Base-by-base conservation (phyloP, 768 basidiomycete species). In the Hygrocybe punicea region DNA sequence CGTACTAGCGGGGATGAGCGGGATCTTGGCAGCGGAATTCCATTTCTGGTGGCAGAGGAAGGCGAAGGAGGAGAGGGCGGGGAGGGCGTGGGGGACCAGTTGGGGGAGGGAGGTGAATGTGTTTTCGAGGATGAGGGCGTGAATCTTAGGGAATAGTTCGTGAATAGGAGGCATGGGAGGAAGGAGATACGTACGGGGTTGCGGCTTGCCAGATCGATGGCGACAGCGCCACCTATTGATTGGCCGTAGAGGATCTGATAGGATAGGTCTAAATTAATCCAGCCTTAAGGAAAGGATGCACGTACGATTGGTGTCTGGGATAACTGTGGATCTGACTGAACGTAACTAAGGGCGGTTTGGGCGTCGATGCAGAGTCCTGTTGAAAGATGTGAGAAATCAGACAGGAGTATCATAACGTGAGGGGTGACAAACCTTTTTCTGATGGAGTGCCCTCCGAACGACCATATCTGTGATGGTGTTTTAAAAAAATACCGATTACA, bases 191-290 rank as follows among this genome's bases (percentile, higher is more conserved):
- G 36, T 58, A 87, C 91, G 64, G 87, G 81, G 67, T 94, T 95
- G 25, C 81, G 78, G 59, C 86, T 86, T 0, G 91, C 90, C 17
- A 96, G 85, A 71, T 94, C 88, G 47, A 98, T 89, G 11, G 90
- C 81, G 4, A 98, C 94, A 0, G 94, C 95, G 33, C 96, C 96
- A 14, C 96, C 96, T 39, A 97, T 92, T 9, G 85, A 89, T 67
- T 91, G 89, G 1, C 92, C 90, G 62, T 90, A 93, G 0, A 93
- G 68, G 53, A 92, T 78, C 87, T 88, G 49, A 21, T 25, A 35
- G 48, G 7, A 37, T 39, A 25, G 46, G 34, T 36, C 23, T 49
- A 19, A 45, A 25, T 16, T 29, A 29, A 29, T 4, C 4, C 29
- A 8, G 8, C 11, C 48, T 14, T 21, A 7, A 44, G 24, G 17